phyloP scores from a whole-genome alignment of 345 rosid species.

The Sonneratia alba region DNA sequence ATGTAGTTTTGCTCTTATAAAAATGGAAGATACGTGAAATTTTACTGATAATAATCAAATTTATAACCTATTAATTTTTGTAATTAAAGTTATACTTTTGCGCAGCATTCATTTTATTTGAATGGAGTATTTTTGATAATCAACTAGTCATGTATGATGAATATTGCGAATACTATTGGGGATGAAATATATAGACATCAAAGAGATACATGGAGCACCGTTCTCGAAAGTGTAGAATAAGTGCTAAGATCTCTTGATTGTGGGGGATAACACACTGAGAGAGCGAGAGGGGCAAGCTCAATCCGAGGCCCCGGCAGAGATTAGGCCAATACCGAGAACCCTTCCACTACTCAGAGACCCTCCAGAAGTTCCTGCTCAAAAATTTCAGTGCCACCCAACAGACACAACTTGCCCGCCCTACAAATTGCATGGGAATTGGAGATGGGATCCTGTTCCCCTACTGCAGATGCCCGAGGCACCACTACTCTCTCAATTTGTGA shows the following conservation, averaged over 20 bases:
- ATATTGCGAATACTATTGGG: background rate
- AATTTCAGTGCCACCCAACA: slow-evolving; percentile 15
- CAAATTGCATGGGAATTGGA: background rate
- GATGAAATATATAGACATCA: background rate
- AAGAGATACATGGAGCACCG: background rate
- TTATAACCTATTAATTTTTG: too few species aligned
- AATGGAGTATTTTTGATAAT: too few species aligned
- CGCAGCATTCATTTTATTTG: too few species aligned
- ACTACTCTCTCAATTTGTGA: background rate
- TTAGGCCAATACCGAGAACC: slow-evolving; percentile 5
- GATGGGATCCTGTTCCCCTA: background rate
- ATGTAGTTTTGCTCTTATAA: too few species aligned
- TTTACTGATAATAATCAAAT: too few species aligned
- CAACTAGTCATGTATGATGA: too few species aligned
- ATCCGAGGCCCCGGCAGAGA: slow-evolving; percentile 1
- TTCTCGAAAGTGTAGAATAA: background rate
- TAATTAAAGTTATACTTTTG: too few species aligned
- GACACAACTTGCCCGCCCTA: background rate
- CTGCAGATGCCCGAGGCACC: background rate
- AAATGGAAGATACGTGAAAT: too few species aligned
- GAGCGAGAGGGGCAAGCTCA: background rate
- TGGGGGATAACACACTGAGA: background rate
- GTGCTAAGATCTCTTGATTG: slow-evolving; percentile 12
- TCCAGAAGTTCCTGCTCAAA: slow-evolving; percentile 8
- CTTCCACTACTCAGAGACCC: slow-evolving; percentile 12